Evolutionary conservation across 192 early-diverging fungal species (phyloP).

Genomic region (Linnemannia hyalina): DNA sequence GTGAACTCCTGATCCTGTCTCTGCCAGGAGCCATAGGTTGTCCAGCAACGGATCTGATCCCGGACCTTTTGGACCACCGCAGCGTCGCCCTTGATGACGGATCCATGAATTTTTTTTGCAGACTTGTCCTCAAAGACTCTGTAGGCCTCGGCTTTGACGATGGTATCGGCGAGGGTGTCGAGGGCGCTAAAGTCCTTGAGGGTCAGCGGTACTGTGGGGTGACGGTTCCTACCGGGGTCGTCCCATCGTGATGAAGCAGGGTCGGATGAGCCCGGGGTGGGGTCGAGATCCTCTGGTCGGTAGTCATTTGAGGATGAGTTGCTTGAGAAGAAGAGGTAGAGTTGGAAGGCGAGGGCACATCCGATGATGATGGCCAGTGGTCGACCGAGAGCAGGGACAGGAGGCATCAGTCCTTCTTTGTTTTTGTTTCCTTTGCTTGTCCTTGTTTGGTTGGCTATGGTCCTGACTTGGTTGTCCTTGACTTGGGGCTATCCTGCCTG

Average conservation of each 20-base stretch:
- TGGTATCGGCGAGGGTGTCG: conserved; percentile 33
- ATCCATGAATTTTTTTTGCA: conserved; percentile 35
- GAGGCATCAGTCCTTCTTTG: conserved; percentile 13
- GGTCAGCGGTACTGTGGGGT: conserved; percentile 37
- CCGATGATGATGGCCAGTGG: conserved; percentile 32
- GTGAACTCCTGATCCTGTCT: conserved; percentile 29
- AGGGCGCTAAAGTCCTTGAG: conserved; percentile 26
- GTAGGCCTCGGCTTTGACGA: conserved; percentile 30
- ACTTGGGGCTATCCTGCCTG: background rate
- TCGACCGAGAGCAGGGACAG: conserved; percentile 26
- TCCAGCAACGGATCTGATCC: conserved; percentile 53
- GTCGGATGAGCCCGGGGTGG: background rate
- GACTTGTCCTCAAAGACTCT: conserved; percentile 47
- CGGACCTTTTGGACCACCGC: conserved; percentile 20
- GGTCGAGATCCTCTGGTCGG: background rate
- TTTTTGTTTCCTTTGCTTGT: conserved; percentile 1
- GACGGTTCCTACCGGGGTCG: conserved; percentile 36
- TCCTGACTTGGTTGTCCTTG: background rate
- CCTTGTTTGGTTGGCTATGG: background rate
- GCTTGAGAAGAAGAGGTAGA: conserved; percentile 40
- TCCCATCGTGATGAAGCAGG: conserved; percentile 11
- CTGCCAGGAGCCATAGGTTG: conserved; percentile 36
- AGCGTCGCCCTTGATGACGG: conserved; percentile 22
- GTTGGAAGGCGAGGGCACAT: conserved; percentile 34
- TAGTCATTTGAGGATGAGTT: background rate